phyloP scores from a whole-genome alignment of 306 rosid species.

The Citrullus amarus region DNA sequence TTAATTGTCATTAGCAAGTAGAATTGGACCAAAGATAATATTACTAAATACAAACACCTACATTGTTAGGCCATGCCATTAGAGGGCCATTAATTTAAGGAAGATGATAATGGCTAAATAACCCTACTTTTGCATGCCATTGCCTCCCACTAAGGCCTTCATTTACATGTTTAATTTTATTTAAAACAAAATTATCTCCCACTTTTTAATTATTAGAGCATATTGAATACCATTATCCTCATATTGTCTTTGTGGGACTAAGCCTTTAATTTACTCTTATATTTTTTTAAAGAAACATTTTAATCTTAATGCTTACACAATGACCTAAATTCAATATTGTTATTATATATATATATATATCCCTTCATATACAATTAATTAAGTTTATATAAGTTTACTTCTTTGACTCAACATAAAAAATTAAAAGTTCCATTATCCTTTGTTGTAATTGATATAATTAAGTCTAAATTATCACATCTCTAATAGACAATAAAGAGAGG shows the following conservation, averaged over 20 bases:
- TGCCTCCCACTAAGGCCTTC: background rate
- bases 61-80: conserved; percentile 8
- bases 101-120: background rate
- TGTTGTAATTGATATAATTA: background rate
- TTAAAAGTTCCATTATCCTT: no score
- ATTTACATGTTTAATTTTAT: background rate
- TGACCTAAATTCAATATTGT: background rate
- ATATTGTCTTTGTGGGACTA: background rate
- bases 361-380: background rate
- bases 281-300: background rate
- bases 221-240: background rate
- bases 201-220: no score
- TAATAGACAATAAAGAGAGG: background rate
- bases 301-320: background rate
- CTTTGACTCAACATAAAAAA: no score
- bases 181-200: no score
- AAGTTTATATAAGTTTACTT: no score
- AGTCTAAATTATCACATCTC: background rate
- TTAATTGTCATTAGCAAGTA: background rate
- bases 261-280: background rate
- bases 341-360: background rate
- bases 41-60: background rate
- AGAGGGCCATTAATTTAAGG: background rate
- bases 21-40: conserved; percentile 1
- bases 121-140: background rate